Base-by-base conservation (phyloP, 129 eudicot genomes). In the Heracleum sosnowskyi region DNA sequence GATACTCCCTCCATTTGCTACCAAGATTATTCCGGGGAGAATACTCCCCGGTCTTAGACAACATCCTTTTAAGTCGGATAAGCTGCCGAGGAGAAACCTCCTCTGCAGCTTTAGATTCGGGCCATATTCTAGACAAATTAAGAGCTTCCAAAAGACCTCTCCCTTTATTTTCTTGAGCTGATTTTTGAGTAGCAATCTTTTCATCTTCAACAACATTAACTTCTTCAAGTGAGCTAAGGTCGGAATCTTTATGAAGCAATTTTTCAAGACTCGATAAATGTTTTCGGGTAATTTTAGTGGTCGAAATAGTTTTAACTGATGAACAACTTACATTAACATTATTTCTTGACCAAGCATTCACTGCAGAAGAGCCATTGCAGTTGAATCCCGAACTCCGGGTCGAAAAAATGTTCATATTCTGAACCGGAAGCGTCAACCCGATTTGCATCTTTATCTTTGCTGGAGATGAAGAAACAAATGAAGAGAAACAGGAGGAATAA, bases 1-100 rank as follows among this genome's bases (percentile, higher is more conserved):
- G 82, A 45, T 83, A 83, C 57, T 83, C 83, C 34, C 24, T 34
- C 86, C 86, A 83, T 9, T 76, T 60, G 22, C 37, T 29, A 33
- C 79, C 76, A 37, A 83, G 80, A 71, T 73, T 85, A 45, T 90
- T 91, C 82, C 98, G 80, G 4, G 98, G 98, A 44, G 98, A 95
- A 68, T 88, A 87, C 74, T 95, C 91, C n/a, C 81, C 62, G 17
- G 85, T 62, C 75, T 81, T 85, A 0, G 93, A 91, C 2, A 95
- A 45, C 62, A 91, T 74, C 68, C 90, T 81, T 63, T 82, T 88
- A 12, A 95, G 82, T 31, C 88, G 86, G 80, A 87, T 84, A 39
- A 95, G 82, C 29, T 90, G 89, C 3, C 94, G 86, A 1, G 98
- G 98, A 2, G 97, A 91, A 92, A 95, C 86, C 75, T 91, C 96